A percentile compares a stretch with the other conserved stretches of the same genome.
phyloP scores from a whole-genome alignment of 116 monocot genomes.

The Thalassia testudinum region DNA sequence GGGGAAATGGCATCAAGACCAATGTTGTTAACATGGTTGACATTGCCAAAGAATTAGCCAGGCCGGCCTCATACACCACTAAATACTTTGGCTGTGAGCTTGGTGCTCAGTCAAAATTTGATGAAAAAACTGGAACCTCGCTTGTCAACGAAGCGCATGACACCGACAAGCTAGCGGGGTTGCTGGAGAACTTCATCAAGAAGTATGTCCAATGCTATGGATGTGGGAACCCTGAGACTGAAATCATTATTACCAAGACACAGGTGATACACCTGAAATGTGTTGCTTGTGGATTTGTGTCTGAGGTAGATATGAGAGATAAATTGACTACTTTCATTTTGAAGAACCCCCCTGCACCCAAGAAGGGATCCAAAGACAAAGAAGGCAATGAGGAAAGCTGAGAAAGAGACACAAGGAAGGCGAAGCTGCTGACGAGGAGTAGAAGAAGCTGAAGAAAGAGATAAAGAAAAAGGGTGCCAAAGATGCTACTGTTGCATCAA shows the following conservation, averaged over 20 bases:
- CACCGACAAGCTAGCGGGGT: conserved; percentile 19
- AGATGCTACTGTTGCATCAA: background rate
- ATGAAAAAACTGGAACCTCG: conserved; percentile 23
- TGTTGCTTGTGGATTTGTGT: conserved; percentile 25
- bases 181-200: conserved; percentile 32
- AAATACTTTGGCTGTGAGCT: conserved; percentile 39
- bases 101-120: conserved; percentile 32
- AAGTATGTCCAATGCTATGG: conserved; percentile 34
- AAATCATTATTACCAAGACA: conserved; percentile 20
- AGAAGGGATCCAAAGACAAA: conserved; percentile 23
- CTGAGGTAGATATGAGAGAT: conserved; percentile 28
- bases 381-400: conserved; percentile 27
- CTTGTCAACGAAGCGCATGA: conserved; percentile 28
- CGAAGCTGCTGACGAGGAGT: conserved; percentile 25
- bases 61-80: conserved; percentile 24
- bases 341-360: conserved; percentile 25
- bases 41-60: conserved; percentile 24
- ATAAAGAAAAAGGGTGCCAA: conserved; percentile 15
- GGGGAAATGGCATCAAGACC: conserved; percentile 32
- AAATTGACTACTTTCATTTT: conserved; percentile 30
- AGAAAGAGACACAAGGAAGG: conserved; percentile 32
- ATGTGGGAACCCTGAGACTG: conserved; percentile 34
- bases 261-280: conserved; percentile 22
- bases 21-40: conserved; percentile 36
- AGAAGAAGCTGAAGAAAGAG: conserved; percentile 20